Conservation (phyloP, 495 filamentous ascomycete genomes). For the Podospora bellae-mahoneyi region DNA sequence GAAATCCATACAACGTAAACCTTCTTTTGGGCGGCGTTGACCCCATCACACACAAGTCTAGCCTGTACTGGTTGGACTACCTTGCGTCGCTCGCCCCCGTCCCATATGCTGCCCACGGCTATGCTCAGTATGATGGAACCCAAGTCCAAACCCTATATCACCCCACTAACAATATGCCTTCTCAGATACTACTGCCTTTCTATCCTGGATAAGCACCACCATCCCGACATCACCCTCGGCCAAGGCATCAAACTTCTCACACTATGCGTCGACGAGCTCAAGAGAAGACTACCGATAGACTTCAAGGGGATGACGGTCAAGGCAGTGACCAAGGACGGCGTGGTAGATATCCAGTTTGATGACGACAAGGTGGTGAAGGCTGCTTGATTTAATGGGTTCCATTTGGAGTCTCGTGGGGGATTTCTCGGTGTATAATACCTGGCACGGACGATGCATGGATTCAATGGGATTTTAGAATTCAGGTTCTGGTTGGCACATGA, state of each 20-base stretch:
- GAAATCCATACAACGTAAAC: conserved; percentile 94
- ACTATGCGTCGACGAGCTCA: conserved; percentile 95
- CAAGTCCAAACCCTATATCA: not conserved
- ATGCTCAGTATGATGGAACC: conserved; percentile 74
- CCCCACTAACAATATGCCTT: conserved; percentile 15
- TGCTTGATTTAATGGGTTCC: conserved; percentile 45
- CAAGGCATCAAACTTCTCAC: conserved; percentile 84
- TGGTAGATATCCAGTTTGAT: conserved; percentile 73
- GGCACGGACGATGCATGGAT: conserved; percentile 17
- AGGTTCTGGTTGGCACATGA: conserved; percentile 10
- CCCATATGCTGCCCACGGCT: conserved; percentile 95
- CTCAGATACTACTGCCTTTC: conserved; percentile 83
- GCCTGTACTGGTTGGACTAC: conserved; percentile 96
- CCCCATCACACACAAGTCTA: conserved; percentile 78
- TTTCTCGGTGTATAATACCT: conserved; percentile 32
- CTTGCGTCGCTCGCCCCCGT: conserved; percentile 81
- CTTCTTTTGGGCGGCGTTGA: conserved; percentile 90
- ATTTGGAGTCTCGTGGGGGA: conserved; percentile 15
- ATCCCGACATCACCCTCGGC: conserved; percentile 83
- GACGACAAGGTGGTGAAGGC: conserved; percentile 68
- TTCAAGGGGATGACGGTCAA: conserved; percentile 96
- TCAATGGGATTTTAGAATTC: not conserved
- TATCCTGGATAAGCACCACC: conserved; percentile 96
- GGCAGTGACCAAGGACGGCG: conserved; percentile 88
- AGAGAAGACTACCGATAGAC: conserved; percentile 92